These are phyloP conservation scores for Plantago ovata DNA, from an alignment of 257 asterid genomes.

Conservation along the genomic window DNA sequence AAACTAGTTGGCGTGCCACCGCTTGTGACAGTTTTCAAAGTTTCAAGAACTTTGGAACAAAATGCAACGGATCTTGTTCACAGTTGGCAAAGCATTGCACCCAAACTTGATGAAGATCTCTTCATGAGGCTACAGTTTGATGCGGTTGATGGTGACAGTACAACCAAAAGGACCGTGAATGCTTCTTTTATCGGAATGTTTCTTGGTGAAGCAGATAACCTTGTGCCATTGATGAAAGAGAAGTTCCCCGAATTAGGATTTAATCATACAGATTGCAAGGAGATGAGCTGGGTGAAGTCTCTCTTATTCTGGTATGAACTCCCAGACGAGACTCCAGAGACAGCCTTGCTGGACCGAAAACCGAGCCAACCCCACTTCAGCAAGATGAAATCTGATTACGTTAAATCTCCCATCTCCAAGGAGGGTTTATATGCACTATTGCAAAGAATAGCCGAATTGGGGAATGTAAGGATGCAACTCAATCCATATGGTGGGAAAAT, in stretches of 20 bases:
- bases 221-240: slow-evolving; percentile 1
- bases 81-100: slow-evolving; percentile 25
- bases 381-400: slow-evolving; percentile 36
- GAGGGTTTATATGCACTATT: not conserved
- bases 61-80: slow-evolving; percentile 21
- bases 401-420: slow-evolving; percentile 24
- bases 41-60: slow-evolving; percentile 11
- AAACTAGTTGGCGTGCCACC: slow-evolving; percentile 27
- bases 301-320: slow-evolving; percentile 12
- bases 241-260: slow-evolving; percentile 36
- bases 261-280: slow-evolving; percentile 21
- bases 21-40: slow-evolving; percentile 17
- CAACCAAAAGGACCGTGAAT: not conserved
- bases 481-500: slow-evolving; percentile 39
- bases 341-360: slow-evolving; percentile 14
- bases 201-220: slow-evolving; percentile 16
- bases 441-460: not conserved
- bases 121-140: slow-evolving; percentile 13
- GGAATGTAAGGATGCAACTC: slow-evolving; percentile 9
- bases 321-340: slow-evolving; percentile 6
- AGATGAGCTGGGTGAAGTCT: slow-evolving; percentile 31
- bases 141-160: not conserved
- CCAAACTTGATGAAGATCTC: slow-evolving; percentile 16
- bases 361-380: not conserved
- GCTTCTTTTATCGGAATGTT: slow-evolving; percentile 28